Conservation (phyloP, 2,329 filamentous ascomycete species). For the Trichoderma harzianum region DNA sequence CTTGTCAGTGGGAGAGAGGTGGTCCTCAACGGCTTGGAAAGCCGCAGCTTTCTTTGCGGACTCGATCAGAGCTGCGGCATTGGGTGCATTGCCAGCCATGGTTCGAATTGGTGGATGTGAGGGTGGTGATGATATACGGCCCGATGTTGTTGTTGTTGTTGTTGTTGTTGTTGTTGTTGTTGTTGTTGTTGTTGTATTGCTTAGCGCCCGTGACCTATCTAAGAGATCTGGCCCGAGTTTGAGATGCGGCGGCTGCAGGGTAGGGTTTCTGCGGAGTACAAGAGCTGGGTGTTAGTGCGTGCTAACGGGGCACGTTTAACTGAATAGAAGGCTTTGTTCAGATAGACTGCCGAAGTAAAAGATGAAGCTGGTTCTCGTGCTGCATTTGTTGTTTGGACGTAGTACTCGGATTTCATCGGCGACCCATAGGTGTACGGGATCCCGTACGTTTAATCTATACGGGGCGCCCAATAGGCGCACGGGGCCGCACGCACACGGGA, state of each 20-base stretch:
- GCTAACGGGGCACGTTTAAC: not conserved
- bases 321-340: not conserved
- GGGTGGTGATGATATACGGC: not conserved
- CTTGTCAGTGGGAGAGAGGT: conserved; percentile 60
- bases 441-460: too few relatives aligned
- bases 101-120: not conserved
- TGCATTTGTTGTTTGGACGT: too few relatives aligned
- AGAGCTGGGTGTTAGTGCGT: not conserved
- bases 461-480: too few relatives aligned
- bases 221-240: too few relatives aligned
- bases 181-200: too few relatives aligned
- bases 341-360: not conserved
- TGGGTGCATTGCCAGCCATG: not conserved
- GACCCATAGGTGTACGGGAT: too few relatives aligned
- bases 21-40: conserved; percentile 68
- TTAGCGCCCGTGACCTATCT: too few relatives aligned
- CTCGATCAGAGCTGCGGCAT: conserved; percentile 51
- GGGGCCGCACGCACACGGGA: too few relatives aligned
- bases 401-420: too few relatives aligned
- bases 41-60: conserved; percentile 73
- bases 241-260: not conserved
- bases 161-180: too few relatives aligned
- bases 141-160: too few relatives aligned
- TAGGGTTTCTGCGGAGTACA: not conserved
- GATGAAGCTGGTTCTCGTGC: not conserved